Percentiles rank a stretch among this genome's conserved stretches.
These are phyloP conservation scores for Plasmodium gaboni DNA, from an alignment of 169 alveolate species.

Conservation along the genomic window DNA sequence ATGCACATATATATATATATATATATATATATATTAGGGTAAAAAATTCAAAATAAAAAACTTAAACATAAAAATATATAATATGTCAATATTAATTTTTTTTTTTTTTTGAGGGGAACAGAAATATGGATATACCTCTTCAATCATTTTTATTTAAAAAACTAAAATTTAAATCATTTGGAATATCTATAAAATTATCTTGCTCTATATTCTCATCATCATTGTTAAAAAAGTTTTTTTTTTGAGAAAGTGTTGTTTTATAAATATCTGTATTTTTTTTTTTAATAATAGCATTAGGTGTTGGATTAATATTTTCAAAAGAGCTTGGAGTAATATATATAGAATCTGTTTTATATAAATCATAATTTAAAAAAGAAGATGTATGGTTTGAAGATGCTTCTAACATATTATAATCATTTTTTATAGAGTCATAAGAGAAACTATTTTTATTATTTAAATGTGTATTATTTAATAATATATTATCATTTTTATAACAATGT, in stretches of 20 bases:
- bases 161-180: slow-evolving; percentile 12
- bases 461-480: neutral
- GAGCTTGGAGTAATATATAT: neutral
- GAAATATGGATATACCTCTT: neutral
- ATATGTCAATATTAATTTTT: too few species aligned
- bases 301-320: neutral
- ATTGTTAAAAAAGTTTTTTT: neutral
- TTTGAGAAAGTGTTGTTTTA: neutral
- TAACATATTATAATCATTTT: slow-evolving; percentile 1
- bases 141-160: slow-evolving; percentile 21
- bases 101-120: too few species aligned
- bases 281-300: neutral
- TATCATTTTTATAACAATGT: neutral
- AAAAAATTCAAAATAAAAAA: neutral
- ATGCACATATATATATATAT: neutral
- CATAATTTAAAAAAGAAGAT: slow-evolving; percentile 10
- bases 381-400: neutral
- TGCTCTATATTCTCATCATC: slow-evolving; percentile 1
- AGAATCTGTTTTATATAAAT: neutral
- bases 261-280: neutral
- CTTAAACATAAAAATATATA: neutral
- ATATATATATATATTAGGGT: neutral
- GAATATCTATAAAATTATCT: neutral
- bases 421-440: slow-evolving; percentile 2
- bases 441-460: neutral